These are phyloP conservation scores for Penicillium lagena DNA, from an alignment of 495 filamentous ascomycete genomes.

Conservation along the genomic window DNA sequence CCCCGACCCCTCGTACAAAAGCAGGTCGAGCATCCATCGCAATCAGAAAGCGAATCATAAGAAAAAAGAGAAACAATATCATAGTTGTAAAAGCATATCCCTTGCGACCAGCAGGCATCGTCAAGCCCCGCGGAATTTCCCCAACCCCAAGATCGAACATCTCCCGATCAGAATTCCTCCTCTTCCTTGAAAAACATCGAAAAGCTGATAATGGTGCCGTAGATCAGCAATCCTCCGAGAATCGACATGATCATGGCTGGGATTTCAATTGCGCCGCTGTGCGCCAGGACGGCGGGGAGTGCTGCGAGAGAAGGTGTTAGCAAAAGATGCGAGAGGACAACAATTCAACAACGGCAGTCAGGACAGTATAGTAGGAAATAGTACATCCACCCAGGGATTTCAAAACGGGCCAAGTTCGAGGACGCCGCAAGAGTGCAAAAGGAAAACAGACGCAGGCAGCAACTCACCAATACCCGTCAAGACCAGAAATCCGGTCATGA, in stretches of 20 bases:
- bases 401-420: too few relatives aligned
- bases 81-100: not conserved
- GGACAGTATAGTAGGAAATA: too few relatives aligned
- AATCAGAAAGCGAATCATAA: slow-evolving; percentile 14
- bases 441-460: too few relatives aligned
- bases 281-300: slow-evolving; percentile 83
- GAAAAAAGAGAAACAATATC: slow-evolving; percentile 1
- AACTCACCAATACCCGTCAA: slow-evolving; percentile 93
- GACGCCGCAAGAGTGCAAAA: too few relatives aligned
- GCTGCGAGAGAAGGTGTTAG: slow-evolving; percentile 47
- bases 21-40: slow-evolving; percentile 10
- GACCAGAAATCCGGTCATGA: slow-evolving; percentile 94
- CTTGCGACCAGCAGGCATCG: not conserved
- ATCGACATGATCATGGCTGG: slow-evolving; percentile 97
- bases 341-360: not conserved
- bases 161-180: slow-evolving; percentile 63
- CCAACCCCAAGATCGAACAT: not conserved
- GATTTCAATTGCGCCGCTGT: slow-evolving; percentile 68
- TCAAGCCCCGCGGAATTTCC: not conserved
- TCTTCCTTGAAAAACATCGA: slow-evolving; percentile 97
- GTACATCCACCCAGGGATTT: too few relatives aligned
- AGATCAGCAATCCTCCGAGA: slow-evolving; percentile 86
- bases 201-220: slow-evolving; percentile 96
- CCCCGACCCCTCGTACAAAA: slow-evolving; percentile 8
- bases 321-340: not conserved